Conservation (phyloP, 2,329 filamentous ascomycete species). For the Diaporthe caulivora region DNA sequence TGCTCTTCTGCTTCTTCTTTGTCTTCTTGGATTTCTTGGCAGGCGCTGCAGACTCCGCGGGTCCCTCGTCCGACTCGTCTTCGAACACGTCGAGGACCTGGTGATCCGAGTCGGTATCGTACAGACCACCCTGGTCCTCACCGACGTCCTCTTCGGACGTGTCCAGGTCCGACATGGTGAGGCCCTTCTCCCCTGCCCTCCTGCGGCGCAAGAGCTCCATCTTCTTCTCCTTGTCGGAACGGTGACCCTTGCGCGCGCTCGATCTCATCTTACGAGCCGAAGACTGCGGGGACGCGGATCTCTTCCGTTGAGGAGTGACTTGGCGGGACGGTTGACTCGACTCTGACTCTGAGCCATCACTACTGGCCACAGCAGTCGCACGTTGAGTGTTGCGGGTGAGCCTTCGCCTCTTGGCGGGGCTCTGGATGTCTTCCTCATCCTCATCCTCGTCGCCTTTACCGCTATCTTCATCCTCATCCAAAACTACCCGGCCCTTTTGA, state of each 20-base stretch:
- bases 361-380: not conserved
- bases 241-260: conserved; percentile 45
- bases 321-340: conserved; percentile 7
- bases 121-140: conserved; percentile 49
- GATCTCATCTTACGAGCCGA: conserved; percentile 33
- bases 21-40: conserved; percentile 35
- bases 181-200: conserved; percentile 52
- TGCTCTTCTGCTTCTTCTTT: conserved; percentile 41
- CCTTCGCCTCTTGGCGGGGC: conserved; percentile 48
- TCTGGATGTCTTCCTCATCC: conserved; percentile 41
- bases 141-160: conserved; percentile 59
- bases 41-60: conserved; percentile 31
- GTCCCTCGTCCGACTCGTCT: conserved; percentile 48
- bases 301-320: not conserved
- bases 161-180: conserved; percentile 49
- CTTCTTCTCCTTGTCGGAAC: conserved; percentile 55
- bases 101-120: conserved; percentile 50
- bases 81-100: conserved; percentile 48
- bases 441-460: conserved; percentile 35
- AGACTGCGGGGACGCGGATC: conserved; percentile 23
- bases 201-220: conserved; percentile 54
- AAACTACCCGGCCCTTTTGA: conserved; percentile 10
- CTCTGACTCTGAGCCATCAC: not conserved
- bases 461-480: conserved; percentile 29
- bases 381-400: conserved; percentile 36